Evolutionary conservation across 2,329 filamentous ascomycete species (phyloP).

Genomic region (Verticillium klebahnii): DNA sequence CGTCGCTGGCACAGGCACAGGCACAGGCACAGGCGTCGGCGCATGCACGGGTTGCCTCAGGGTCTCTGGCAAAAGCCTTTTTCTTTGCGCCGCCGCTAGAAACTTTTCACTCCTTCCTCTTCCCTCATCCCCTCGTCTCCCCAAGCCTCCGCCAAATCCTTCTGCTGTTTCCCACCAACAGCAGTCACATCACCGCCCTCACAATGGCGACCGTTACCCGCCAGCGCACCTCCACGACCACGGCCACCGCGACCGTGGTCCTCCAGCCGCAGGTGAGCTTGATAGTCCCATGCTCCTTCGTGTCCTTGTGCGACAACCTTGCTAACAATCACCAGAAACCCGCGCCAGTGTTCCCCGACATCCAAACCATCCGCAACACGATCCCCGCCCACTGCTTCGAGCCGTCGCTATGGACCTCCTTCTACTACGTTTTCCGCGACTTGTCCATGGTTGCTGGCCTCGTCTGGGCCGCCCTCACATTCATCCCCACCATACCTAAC

Average conservation of each 20-base stretch:
- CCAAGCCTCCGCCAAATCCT: background rate
- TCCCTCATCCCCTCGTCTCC: background rate
- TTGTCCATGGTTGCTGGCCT: constrained; percentile 42
- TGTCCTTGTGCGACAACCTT: background rate
- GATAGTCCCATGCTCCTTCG: background rate
- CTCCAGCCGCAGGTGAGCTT: background rate
- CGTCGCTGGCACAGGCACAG: background rate
- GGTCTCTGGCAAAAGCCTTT: background rate
- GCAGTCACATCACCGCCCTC: background rate
- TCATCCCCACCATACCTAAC: constrained; percentile 46
- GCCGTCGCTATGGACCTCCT: constrained; percentile 44
- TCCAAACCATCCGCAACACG: constrained; percentile 43
- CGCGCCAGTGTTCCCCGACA: constrained; percentile 33
- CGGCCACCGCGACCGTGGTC: background rate
- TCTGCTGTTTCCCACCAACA: background rate
- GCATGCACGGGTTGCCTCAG: background rate
- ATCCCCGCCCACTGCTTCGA: constrained; percentile 61
- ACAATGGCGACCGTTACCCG: background rate
- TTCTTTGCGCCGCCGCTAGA: background rate
- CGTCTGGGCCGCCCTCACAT: constrained; percentile 45
- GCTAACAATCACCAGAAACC: background rate
- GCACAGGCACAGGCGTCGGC: background rate
- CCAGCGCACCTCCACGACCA: background rate
- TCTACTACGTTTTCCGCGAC: constrained; percentile 54
- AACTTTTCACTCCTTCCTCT: background rate